Conservation (phyloP, 108 stramenopile species). For the Cyclotella kingstonii region DNA sequence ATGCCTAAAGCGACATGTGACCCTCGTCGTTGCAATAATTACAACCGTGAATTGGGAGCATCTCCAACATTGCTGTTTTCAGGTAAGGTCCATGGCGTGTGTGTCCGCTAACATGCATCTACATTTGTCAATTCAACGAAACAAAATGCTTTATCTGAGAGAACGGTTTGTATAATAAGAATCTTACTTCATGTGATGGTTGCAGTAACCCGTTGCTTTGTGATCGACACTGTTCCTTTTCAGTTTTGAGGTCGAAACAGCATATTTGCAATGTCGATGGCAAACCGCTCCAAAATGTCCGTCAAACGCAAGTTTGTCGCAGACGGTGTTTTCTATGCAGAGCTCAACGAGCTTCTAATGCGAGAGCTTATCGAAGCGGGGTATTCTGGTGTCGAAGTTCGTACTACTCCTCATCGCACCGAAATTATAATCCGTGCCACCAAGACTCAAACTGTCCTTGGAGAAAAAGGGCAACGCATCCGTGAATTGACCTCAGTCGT, state of each 20-base stretch:
- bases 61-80: too few species aligned
- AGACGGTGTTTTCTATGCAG: conserved; percentile 99
- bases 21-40: too few species aligned
- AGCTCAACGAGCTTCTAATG: conserved; percentile 98
- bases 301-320: conserved; percentile 99
- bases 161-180: too few species aligned
- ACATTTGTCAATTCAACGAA: too few species aligned
- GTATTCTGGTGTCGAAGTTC: conserved; percentile 99
- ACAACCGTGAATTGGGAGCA: too few species aligned
- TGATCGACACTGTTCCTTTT: too few species aligned
- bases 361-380: conserved; percentile 97
- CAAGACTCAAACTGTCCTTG: conserved; percentile 97
- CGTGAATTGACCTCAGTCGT: conserved; percentile 98
- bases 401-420: conserved; percentile 97
- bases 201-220: too few species aligned
- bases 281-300: conserved; percentile 76
- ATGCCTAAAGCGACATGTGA: too few species aligned
- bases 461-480: conserved; percentile 99
- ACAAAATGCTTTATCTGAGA: too few species aligned
- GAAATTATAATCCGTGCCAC: conserved; percentile 99
- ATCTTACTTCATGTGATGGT: too few species aligned
- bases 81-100: too few species aligned
- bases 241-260: conserved; percentile 3
- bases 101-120: too few species aligned
- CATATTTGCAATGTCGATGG: conserved; percentile 42